Base-by-base conservation (phyloP, 345 rosid species). In the Arabidopsis suecica region DNA sequence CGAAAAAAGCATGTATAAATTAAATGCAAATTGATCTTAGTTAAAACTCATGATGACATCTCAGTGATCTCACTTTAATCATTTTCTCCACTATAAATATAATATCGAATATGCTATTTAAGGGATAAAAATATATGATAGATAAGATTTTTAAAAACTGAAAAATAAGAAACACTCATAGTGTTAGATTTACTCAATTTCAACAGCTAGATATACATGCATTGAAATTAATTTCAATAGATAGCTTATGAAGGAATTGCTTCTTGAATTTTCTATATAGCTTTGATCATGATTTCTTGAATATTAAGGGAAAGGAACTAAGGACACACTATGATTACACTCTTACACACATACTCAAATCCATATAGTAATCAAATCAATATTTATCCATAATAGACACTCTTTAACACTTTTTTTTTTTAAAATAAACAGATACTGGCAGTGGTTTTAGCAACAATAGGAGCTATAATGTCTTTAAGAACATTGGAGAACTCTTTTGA, bases 391-490 rank as follows among this genome's bases (percentile, higher is more conserved):
- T 16, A 33, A 9, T 56, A 32, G 12, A 56, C 40, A 58, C 22
- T 1, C 34, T 22, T 12, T 20, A 40, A 42, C 14, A 12, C 37
- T 42, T 7, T 3, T 18, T 20, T 38, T 14, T 14, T 23, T 20
- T 49, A 5, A 6, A 20, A 49, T 38, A 34, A 51, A 60, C 90
- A 93, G 98, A 79, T 79, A 67, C 51, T 91, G 40, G 82, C 92
- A 10, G 85, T 84, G 58, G 72, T 89, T 76, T 78, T 93, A 32
- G 82, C 83, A 34, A 88, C 97, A 65, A 83, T 86, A 65, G 98
- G 89, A 78, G 97, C 97, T 28, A 62, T 85, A 51, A 77, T 91
- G 82, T 93, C 98, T 3, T 67, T 93, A 64, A 89, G 84, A 78
- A 88, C 90, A 79, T 85, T 93, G 76, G 84, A 75, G 73, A 93